Conservation (phyloP, 1,139 yeast species). For the Debaryomyces psychrophilus region DNA sequence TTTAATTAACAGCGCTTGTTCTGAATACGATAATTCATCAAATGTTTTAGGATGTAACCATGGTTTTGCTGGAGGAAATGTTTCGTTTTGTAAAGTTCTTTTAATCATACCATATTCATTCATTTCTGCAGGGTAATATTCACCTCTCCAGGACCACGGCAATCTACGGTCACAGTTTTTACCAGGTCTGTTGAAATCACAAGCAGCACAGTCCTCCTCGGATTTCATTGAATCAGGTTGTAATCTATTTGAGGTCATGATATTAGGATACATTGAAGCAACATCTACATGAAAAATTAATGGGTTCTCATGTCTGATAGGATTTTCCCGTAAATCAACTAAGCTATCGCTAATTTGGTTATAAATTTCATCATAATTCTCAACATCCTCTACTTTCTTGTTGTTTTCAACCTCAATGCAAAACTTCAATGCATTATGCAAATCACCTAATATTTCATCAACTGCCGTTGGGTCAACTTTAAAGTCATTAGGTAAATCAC, state of each 20-base stretch:
- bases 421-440: slow-evolving; percentile 77
- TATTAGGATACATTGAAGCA: slow-evolving; percentile 99
- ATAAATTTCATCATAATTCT: slow-evolving; percentile 77
- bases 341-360: slow-evolving; percentile 58
- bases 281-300: slow-evolving; percentile 97
- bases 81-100: slow-evolving; percentile 77
- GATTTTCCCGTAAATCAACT: slow-evolving; percentile 58
- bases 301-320: slow-evolving; percentile 75
- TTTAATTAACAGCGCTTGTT: slow-evolving; percentile 76
- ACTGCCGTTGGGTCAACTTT: slow-evolving; percentile 79
- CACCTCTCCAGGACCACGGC: slow-evolving; percentile 99
- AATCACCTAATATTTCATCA: slow-evolving; percentile 73
- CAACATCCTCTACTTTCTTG: slow-evolving; percentile 71
- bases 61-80: slow-evolving; percentile 66
- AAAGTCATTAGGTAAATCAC: slow-evolving; percentile 80
- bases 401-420: slow-evolving; percentile 84
- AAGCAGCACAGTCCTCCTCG: slow-evolving; percentile 95
- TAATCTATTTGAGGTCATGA: slow-evolving; percentile 94
- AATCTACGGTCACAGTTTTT: slow-evolving; percentile 88
- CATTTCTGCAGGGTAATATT: slow-evolving; percentile 86
- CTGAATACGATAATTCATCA: slow-evolving; percentile 74
- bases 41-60: slow-evolving; percentile 62
- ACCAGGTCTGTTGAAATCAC: slow-evolving; percentile 96
- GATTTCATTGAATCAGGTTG: slow-evolving; percentile 98
- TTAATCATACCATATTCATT: slow-evolving; percentile 91